These are phyloP conservation scores for Kwoniella mangroviensis DNA, from an alignment of 768 basidiomycete genomes.

Conservation along the genomic window DNA sequence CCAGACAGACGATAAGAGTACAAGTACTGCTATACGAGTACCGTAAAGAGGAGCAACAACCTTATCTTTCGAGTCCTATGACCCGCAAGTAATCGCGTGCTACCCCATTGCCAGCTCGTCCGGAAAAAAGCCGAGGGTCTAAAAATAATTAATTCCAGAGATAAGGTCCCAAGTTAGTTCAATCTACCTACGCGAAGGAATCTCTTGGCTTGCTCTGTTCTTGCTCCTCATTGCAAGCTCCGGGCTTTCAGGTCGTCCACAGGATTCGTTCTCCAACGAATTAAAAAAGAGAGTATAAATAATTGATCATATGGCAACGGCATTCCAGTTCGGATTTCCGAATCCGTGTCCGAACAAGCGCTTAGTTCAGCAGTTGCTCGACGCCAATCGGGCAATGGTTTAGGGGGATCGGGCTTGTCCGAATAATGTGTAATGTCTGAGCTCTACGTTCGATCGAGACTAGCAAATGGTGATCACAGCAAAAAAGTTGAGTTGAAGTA, in stretches of 20 bases:
- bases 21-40: too few species aligned
- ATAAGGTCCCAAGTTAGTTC: background rate
- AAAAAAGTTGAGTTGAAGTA: too few species aligned
- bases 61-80: background rate
- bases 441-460: too few species aligned
- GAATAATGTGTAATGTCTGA: background rate
- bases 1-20: background rate
- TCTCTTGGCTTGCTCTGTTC: too few species aligned
- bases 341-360: background rate
- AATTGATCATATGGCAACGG: too few species aligned
- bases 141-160: background rate
- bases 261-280: too few species aligned
- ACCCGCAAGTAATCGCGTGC: background rate
- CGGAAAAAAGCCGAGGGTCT: background rate
- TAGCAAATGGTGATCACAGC: too few species aligned
- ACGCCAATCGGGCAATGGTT: background rate
- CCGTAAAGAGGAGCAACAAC: background rate
- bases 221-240: too few species aligned
- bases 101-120: background rate
- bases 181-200: too few species aligned
- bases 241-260: too few species aligned
- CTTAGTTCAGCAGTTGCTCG: background rate
- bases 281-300: background rate
- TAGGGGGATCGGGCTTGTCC: background rate
- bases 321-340: background rate